Evolutionary conservation across 768 basidiomycete species (phyloP), one percentile per base, ranked within the genome.

Genomic region (Scleroderma citrinum): DNA sequence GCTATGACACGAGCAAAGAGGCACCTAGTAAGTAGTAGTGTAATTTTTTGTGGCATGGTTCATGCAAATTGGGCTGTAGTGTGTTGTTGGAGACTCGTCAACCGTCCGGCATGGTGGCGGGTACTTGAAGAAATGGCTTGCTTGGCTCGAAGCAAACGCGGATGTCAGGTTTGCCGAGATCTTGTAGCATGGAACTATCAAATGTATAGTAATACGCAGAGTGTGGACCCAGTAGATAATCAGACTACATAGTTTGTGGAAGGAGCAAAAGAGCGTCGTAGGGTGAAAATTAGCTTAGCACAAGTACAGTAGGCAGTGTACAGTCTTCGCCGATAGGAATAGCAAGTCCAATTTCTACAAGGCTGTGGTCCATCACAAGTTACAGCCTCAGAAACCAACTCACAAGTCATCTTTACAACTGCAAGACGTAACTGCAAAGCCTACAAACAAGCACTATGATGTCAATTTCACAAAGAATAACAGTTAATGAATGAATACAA

Each of bases 1-100:
- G 90, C 89, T 1, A 92, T 92, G 93, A 97, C 93, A 4, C 75
- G 93, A 49, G 91, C 93, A 5, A 85, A 84, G 60, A 74, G 93
- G 36, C 92, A 94, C 59, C 71, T 96, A 43, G 92, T 94, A 56
- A 55, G 84, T 73, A n/a, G 35, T 5, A 45, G 8, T 16, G 47
- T 19, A 14, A 38, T 31, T 44, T 7, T 16, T 32, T 10, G 7
- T 19, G 8, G 47, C 17, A 46, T 7, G 5, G 10, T 30, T 31
- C 21, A 16, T 16, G 16, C 42, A 30, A 17, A 7, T 32, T 21
- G 3, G 46, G 8, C 17, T 41, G 16, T 49, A 95, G 91, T 95
- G 92, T 57, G 69, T 99, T 2, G 80, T 99, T 1, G 96, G 96
- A 1, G 96, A 99, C 64, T 94, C 92, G 0, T 86, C 85, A 2